phyloP scores from a whole-genome alignment of 805 yeast species.

The Saturnispora saitoi region DNA sequence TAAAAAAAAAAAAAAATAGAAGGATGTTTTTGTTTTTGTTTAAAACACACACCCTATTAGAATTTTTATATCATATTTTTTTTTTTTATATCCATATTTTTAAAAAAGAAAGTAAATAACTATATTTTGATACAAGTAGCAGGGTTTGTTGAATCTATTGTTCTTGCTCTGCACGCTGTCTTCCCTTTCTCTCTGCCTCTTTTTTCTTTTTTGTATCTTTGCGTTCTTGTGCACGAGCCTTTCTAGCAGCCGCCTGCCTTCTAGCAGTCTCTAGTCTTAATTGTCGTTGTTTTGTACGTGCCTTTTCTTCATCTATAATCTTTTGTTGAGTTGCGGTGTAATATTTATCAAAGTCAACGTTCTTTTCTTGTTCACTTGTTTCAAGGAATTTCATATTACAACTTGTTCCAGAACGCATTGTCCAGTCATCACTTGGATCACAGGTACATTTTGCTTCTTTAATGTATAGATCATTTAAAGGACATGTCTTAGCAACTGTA shows the following conservation, averaged over 20 bases:
- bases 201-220: not conserved
- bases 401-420: constrained; percentile 35
- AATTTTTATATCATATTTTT: no score
- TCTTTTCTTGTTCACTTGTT: constrained; percentile 15
- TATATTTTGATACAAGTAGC: not conserved
- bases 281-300: constrained; percentile 11
- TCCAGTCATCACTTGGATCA: constrained; percentile 59
- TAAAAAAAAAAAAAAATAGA: no score
- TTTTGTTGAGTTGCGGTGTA: constrained; percentile 10
- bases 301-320: constrained; percentile 7
- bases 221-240: constrained; percentile 5
- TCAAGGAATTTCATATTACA: constrained; percentile 24
- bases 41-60: no score
- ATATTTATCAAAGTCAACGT: constrained; percentile 22
- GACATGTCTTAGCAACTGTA: constrained; percentile 73
- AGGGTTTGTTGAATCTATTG: not conserved
- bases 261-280: constrained; percentile 7
- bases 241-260: constrained; percentile 6
- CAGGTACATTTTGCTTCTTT: constrained; percentile 59
- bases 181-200: constrained; percentile 4
- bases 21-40: no score
- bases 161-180: not conserved
- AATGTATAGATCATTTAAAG: constrained; percentile 52
- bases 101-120: not conserved
- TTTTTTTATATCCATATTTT: not conserved